A percentile compares a stretch with the other conserved stretches of the same genome.
Conservation (phyloP, 2,329 filamentous ascomycete species). For the Pseudocercospora crystallina region DNA sequence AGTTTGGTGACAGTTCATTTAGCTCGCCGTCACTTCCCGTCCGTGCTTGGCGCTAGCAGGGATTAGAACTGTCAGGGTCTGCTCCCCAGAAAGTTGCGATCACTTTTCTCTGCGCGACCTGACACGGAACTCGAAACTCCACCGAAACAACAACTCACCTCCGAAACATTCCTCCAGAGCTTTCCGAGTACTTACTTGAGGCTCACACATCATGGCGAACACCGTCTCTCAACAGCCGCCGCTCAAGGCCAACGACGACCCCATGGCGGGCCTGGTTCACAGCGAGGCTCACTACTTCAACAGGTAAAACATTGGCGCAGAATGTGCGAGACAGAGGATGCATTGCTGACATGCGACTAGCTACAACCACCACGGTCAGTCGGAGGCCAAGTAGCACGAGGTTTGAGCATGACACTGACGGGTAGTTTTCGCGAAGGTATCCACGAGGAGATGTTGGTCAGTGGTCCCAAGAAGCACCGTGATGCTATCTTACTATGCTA, state of each 20-base stretch:
- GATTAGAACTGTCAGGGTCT: too few relatives aligned
- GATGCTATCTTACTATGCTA: too few relatives aligned
- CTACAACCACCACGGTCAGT: slow-evolving; percentile 95
- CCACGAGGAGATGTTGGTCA: slow-evolving; percentile 96
- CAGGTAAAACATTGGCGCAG: slow-evolving; percentile 44
- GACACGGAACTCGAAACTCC: too few relatives aligned
- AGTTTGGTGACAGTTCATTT: too few relatives aligned
- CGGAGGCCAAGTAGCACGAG: not conserved
- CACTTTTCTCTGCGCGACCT: too few relatives aligned
- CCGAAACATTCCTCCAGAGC: too few relatives aligned
- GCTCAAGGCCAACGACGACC: slow-evolving; percentile 23
- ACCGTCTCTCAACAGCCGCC: slow-evolving; percentile 15
- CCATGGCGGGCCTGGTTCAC: slow-evolving; percentile 73
- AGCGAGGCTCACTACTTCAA: slow-evolving; percentile 99
- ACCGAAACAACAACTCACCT: too few relatives aligned
- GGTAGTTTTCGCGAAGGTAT: slow-evolving; percentile 64
- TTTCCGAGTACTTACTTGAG: too few relatives aligned
- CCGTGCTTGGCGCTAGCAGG: too few relatives aligned
- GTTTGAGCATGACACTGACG: slow-evolving; percentile 29
- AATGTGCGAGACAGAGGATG: slow-evolving; percentile 5
- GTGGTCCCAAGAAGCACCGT: slow-evolving; percentile 40
- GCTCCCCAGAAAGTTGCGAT: too few relatives aligned
- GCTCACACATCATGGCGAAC: slow-evolving; percentile 4
- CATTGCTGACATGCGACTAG: slow-evolving; percentile 54
- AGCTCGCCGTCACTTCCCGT: too few relatives aligned